A percentile compares a stretch with the other conserved stretches of the same genome.
These are phyloP conservation scores for Cryptococcus jaspeensis DNA, from an alignment of 1,284 basidiomycete genomes.

Conservation along the genomic window DNA sequence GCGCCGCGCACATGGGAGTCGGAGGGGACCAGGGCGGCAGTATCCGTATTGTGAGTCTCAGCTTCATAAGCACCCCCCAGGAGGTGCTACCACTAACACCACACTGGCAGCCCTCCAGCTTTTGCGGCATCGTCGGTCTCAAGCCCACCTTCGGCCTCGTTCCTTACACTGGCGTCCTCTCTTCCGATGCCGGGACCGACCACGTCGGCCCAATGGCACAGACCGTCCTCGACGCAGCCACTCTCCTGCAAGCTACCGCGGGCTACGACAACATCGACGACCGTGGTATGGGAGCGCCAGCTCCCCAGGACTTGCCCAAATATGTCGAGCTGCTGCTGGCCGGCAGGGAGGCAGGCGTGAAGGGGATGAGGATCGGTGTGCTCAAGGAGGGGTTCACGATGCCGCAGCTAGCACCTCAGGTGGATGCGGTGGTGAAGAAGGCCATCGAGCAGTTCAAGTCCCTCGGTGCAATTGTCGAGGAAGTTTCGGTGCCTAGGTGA, in stretches of 20 bases:
- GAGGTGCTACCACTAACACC: too few relatives aligned
- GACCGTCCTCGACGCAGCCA: constrained; percentile 53
- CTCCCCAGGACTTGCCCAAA: constrained; percentile 50
- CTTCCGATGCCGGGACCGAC: constrained; percentile 52
- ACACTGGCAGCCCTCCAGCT: constrained; percentile 54
- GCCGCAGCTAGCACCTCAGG: constrained; percentile 31
- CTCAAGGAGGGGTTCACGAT: constrained; percentile 52
- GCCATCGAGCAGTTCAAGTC: constrained; percentile 12
- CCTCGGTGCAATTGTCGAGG: constrained; percentile 19
- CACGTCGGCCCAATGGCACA: constrained; percentile 39
- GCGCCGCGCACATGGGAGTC: constrained; percentile 54
- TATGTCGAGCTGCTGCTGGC: constrained; percentile 46
- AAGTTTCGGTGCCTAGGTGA: constrained; percentile 22
- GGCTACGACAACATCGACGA: constrained; percentile 57
- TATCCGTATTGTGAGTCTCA: too few relatives aligned
- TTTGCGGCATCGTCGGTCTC: constrained; percentile 56
- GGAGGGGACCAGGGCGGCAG: constrained; percentile 57
- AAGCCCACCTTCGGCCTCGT: constrained; percentile 57
- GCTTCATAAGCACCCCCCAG: too few relatives aligned
- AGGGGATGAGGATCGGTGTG: constrained; percentile 53
- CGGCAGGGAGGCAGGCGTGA: constrained; percentile 30
- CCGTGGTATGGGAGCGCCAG: constrained; percentile 52
- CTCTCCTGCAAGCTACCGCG: constrained; percentile 54
- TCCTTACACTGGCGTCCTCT: constrained; percentile 55
- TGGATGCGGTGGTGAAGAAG: constrained; percentile 12